Evolutionary conservation across 1,284 basidiomycete species (phyloP).

Genomic region (Ustilago lituana): DNA sequence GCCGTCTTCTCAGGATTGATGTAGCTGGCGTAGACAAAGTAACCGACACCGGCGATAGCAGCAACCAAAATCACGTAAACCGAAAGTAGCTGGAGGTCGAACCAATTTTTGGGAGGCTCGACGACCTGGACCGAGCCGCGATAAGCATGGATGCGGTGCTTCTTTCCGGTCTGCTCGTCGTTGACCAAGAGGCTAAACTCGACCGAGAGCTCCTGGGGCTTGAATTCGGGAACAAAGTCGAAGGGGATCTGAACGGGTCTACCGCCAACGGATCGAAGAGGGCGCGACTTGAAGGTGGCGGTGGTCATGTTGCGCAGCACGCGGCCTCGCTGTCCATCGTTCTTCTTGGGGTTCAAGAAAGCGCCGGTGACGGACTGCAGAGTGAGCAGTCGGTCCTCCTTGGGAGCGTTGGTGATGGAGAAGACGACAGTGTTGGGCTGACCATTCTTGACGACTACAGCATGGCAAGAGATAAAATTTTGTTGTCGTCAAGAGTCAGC

Average conservation of each 20-base stretch:
- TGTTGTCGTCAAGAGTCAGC: slow-evolving; percentile 12
- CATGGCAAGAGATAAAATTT: background rate
- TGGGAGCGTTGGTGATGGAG: slow-evolving; percentile 54
- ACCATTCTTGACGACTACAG: slow-evolving; percentile 61
- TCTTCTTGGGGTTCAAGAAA: slow-evolving; percentile 62
- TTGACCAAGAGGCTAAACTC: slow-evolving; percentile 59
- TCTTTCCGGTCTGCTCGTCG: slow-evolving; percentile 61
- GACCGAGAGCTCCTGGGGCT: slow-evolving; percentile 60
- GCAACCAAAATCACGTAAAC: slow-evolving; percentile 52
- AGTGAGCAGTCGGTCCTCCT: slow-evolving; percentile 57
- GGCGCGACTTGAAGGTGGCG: slow-evolving; percentile 56
- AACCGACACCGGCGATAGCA: slow-evolving; percentile 38
- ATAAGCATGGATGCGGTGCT: slow-evolving; percentile 61
- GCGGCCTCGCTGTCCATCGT: slow-evolving; percentile 56
- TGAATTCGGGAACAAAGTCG: slow-evolving; percentile 65
- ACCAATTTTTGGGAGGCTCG: slow-evolving; percentile 63
- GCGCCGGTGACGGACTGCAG: slow-evolving; percentile 63
- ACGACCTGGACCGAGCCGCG: slow-evolving; percentile 60
- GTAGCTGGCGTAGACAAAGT: slow-evolving; percentile 47
- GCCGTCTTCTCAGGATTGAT: slow-evolving; percentile 27
- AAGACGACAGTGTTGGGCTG: slow-evolving; percentile 65
- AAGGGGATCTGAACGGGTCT: slow-evolving; percentile 61
- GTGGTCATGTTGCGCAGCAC: slow-evolving; percentile 66
- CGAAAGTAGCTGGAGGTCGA: slow-evolving; percentile 62
- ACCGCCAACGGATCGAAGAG: slow-evolving; percentile 51